These are phyloP conservation scores for Lachnellula subtilissima DNA, from an alignment of 2,329 filamentous ascomycete species.

Conservation along the genomic window DNA sequence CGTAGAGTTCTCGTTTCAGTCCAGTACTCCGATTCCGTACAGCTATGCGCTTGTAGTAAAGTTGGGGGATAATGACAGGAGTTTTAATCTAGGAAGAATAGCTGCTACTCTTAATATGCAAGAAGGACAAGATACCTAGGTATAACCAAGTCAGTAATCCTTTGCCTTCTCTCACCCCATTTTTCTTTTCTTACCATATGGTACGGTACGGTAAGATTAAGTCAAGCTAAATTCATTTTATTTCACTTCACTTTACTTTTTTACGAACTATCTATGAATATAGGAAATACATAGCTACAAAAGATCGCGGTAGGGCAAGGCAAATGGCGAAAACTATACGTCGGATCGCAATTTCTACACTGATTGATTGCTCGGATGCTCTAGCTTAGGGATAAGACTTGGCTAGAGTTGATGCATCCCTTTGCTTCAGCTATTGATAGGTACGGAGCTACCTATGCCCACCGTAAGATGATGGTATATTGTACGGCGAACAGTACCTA, in stretches of 20 bases:
- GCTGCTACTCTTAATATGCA: slow-evolving; percentile 37
- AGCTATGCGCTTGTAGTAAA: slow-evolving; percentile 45
- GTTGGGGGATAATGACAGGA: slow-evolving; percentile 41
- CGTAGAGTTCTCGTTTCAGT: slow-evolving; percentile 42
- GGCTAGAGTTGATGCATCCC: slow-evolving; percentile 45
- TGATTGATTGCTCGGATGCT: slow-evolving; percentile 40
- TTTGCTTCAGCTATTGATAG: slow-evolving; percentile 47
- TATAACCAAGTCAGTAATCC: slow-evolving; percentile 37
- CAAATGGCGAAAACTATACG: slow-evolving; percentile 34
- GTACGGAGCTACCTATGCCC: slow-evolving; percentile 40
- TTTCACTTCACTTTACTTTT: no score
- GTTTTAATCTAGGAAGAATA: slow-evolving; percentile 43
- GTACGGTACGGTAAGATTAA: not conserved
- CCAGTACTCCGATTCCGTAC: slow-evolving; percentile 43
- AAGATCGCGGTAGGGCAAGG: slow-evolving; percentile 36
- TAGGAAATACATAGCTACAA: slow-evolving; percentile 42
- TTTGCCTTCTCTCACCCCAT: not conserved
- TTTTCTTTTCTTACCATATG: not conserved
- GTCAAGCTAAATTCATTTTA: no score
- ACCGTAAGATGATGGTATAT: slow-evolving; percentile 41
- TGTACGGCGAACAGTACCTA: slow-evolving; percentile 37
- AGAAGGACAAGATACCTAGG: slow-evolving; percentile 33
- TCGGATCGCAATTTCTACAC: slow-evolving; percentile 44
- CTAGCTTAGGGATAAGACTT: slow-evolving; percentile 43
- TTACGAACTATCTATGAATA: not conserved